Evolutionary conservation across 495 filamentous ascomycete genomes (phyloP).

Genomic region (Penicillium odoratum): DNA sequence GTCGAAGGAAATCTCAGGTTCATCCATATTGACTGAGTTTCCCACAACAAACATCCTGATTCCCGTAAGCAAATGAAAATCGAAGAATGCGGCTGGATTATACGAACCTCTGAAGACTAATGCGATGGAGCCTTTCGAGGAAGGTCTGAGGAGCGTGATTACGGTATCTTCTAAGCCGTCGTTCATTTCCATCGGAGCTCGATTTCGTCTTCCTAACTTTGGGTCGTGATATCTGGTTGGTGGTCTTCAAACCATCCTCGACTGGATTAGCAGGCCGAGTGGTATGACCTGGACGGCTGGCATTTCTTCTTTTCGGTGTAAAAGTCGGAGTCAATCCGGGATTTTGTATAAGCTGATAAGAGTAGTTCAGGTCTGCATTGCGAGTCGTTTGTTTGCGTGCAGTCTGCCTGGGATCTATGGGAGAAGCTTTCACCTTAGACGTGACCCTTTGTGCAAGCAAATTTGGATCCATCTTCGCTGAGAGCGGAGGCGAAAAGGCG

Average conservation of each 20-base stretch:
- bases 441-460: too few relatives aligned
- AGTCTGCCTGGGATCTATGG: background rate
- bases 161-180: constrained; percentile 40
- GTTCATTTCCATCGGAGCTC: constrained; percentile 26
- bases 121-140: constrained; percentile 42
- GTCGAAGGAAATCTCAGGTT: constrained; percentile 58
- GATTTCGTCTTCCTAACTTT: background rate
- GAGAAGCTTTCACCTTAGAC: too few relatives aligned
- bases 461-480: too few relatives aligned
- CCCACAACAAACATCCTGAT: constrained; percentile 59
- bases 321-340: background rate
- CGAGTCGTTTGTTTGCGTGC: background rate
- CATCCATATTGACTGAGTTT: constrained; percentile 42
- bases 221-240: background rate
- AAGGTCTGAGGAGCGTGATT: constrained; percentile 39
- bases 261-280: background rate
- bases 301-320: background rate
- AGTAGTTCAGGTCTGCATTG: background rate
- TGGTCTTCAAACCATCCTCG: background rate
- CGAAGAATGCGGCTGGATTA: background rate
- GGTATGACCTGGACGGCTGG: background rate
- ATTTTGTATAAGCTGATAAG: too few relatives aligned
- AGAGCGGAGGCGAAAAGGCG: too few relatives aligned
- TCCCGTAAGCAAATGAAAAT: background rate
- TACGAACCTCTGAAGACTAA: constrained; percentile 14